Percentiles rank a stretch among this genome's conserved stretches.
These are phyloP conservation scores for Cymbidium sinense DNA, from an alignment of 106 monocot genomes.

Conservation along the genomic window DNA sequence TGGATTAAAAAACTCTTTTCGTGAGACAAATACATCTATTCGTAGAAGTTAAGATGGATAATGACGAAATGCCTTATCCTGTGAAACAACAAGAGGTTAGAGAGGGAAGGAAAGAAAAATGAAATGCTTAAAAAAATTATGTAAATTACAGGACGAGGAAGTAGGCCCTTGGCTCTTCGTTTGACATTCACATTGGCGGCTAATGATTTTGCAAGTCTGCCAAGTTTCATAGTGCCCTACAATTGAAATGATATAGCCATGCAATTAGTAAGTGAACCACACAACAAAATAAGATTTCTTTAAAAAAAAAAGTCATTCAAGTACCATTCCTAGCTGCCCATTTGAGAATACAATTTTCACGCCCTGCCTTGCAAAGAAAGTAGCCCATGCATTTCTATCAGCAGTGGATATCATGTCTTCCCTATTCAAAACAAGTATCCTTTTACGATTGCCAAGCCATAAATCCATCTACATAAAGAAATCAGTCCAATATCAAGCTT, in stretches of 20 bases:
- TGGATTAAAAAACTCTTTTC: not conserved
- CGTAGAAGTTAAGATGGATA: not conserved
- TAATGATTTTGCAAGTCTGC: constrained; percentile 88
- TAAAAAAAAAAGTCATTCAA: not conserved
- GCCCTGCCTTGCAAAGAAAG: constrained; percentile 74
- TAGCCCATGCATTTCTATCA: constrained; percentile 96
- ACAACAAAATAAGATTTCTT: not conserved
- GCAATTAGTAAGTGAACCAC: not conserved
- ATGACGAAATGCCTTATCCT: not conserved
- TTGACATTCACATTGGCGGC: constrained; percentile 73
- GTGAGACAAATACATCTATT: too few relatives aligned
- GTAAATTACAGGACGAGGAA: constrained; percentile 81
- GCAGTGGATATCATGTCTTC: constrained; percentile 95
- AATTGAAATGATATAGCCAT: constrained; percentile 17
- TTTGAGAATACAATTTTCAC: constrained; percentile 87
- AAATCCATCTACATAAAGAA: constrained; percentile 71
- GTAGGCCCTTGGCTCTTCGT: constrained; percentile 85
- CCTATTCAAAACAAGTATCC: constrained; percentile 87
- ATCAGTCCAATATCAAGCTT: not conserved
- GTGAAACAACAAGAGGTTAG: not conserved
- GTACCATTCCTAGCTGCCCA: constrained; percentile 93
- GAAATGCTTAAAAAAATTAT: not conserved
- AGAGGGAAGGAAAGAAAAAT: not conserved
- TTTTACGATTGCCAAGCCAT: constrained; percentile 90
- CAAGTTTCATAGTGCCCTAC: constrained; percentile 84